Conservation (phyloP, 2,329 filamentous ascomycete genomes). For the Neoscytalidium dimidiatum region DNA sequence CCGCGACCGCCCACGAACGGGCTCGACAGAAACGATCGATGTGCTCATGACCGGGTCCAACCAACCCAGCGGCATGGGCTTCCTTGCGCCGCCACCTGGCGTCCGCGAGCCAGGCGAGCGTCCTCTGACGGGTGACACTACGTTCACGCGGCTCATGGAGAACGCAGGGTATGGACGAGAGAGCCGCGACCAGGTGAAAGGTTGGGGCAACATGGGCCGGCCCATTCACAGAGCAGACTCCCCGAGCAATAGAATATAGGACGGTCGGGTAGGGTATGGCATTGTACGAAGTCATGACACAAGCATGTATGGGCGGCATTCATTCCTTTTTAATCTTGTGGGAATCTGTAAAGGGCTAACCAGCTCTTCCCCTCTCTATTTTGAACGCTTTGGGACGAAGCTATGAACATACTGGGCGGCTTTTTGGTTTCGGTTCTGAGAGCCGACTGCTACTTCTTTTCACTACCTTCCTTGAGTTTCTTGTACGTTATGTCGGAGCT, state of each 20-base stretch:
- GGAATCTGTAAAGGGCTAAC: not conserved
- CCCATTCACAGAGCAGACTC: not conserved
- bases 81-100: not conserved
- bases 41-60: constrained; percentile 42
- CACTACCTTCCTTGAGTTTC: not conserved
- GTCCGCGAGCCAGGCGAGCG: constrained; percentile 22
- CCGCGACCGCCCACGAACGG: constrained; percentile 29
- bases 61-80: constrained; percentile 3
- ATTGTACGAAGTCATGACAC: constrained; percentile 9
- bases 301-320: constrained; percentile 14
- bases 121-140: constrained; percentile 37
- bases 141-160: constrained; percentile 46
- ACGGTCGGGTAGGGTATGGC: not conserved
- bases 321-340: constrained; percentile 16
- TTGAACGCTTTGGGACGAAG: not conserved
- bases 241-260: constrained; percentile 14
- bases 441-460: not conserved
- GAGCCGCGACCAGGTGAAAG: constrained; percentile 10
- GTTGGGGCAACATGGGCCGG: constrained; percentile 10
- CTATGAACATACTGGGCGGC: constrained; percentile 3
- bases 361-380: not conserved
- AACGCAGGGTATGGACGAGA: constrained; percentile 36
- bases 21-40: constrained; percentile 47
- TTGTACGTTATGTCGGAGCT: constrained; percentile 9
- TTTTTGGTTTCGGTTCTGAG: constrained; percentile 3